Base-by-base conservation (phyloP, 2,329 filamentous ascomycete genomes). In the Penicillium digitatum region DNA sequence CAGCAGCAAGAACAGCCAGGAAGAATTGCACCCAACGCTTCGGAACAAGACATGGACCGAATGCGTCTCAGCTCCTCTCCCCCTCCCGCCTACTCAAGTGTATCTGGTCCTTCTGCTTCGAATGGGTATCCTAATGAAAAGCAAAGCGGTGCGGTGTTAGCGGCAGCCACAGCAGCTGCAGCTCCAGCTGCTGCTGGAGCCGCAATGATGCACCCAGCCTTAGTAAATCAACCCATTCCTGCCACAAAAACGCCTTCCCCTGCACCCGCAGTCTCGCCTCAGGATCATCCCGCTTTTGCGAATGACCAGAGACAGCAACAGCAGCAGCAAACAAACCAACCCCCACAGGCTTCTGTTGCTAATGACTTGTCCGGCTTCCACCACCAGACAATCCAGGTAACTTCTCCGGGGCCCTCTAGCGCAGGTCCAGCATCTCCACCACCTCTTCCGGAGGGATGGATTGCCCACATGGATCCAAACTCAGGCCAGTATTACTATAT, bases 401-500 rank as follows among this genome's bases (percentile, higher is more conserved):
- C 61, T 58, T 66, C 75, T 35, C 70, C 76, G 27, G 69, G 72
- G 8, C 70, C 77, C 40, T 61, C 74, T 59, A 66, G 78, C 62
- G 44, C 83, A 24, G 83, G 87, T 1, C 90, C 90, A 29, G 84
- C 87, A 26, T 95, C 91, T 16, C 94, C 94, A 31, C 94, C 94
- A 22, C 94, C 93, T 2, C 81, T 99, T 16, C 94, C 94, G 6
- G 94, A 99, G 76, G 94, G 94, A 32, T 99, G 94, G 94, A 97
- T 99, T 67, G 90, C 94, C 20, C 94, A 97, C 72, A 81, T 97
- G 5, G 94, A 99, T 70, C 89, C 90, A 62, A 96, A 89, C 69
- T 97, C 93, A 2, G 94, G 94, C 1, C 93, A 97, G 69, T 99
- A 97, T 74, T 99, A 99, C 73, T 99, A 99, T 69, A 99, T 99